Percentiles rank a stretch among this genome's conserved stretches.
Conservation (phyloP, 1,284 basidiomycete species). For the Leccinum proliferum region DNA sequence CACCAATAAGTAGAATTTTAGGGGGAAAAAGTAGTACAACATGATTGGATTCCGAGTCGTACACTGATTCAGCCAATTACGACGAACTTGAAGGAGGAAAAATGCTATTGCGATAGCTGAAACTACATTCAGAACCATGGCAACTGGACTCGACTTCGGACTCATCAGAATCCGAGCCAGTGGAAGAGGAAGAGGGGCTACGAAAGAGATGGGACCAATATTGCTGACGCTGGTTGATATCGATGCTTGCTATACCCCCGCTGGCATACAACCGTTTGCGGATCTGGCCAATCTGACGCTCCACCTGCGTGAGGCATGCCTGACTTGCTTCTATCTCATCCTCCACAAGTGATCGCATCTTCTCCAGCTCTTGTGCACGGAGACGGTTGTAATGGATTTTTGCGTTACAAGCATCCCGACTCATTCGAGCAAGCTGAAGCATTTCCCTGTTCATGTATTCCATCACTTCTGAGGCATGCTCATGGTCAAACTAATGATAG, state of each 20-base stretch:
- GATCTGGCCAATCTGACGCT: background rate
- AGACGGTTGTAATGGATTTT: background rate
- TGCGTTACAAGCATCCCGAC: background rate
- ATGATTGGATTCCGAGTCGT: too few relatives aligned
- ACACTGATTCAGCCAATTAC: too few relatives aligned
- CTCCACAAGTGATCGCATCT: background rate
- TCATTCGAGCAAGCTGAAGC: background rate
- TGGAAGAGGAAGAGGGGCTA: background rate
- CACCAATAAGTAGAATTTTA: background rate
- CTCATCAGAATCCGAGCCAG: background rate
- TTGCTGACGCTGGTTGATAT: background rate
- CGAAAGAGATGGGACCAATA: background rate
- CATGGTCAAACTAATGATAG: background rate
- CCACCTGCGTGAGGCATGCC: background rate
- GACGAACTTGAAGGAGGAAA: background rate
- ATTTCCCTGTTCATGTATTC: background rate
- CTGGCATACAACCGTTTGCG: background rate
- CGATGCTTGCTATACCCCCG: background rate
- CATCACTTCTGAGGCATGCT: background rate
- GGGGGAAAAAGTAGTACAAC: background rate
- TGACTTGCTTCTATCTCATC: background rate
- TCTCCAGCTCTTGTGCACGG: background rate
- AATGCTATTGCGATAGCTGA: background rate
- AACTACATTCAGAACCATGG: background rate
- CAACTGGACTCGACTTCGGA: background rate